These are phyloP conservation scores for Eremochloa ophiuroides DNA, from an alignment of 176 grass and related monocot species.

Conservation along the genomic window DNA sequence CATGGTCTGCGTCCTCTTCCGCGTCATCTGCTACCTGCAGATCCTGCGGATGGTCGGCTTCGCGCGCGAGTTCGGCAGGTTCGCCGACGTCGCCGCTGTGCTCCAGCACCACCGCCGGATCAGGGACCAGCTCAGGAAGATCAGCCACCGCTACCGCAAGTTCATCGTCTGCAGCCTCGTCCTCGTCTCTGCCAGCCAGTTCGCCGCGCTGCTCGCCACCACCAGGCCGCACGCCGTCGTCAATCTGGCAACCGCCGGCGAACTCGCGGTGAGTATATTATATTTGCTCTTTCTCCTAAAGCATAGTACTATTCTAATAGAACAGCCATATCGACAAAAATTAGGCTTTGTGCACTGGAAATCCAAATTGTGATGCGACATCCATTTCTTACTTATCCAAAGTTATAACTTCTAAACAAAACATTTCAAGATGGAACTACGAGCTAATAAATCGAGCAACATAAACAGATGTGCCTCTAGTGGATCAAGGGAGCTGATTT, in stretches of 20 bases:
- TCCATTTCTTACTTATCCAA: not conserved
- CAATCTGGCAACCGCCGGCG: constrained; percentile 68
- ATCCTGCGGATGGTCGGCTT: constrained; percentile 78
- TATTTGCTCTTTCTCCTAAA: not conserved
- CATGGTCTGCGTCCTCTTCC: constrained; percentile 75
- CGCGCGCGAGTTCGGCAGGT: constrained; percentile 52
- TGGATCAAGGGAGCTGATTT: too few species aligned
- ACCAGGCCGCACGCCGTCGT: constrained; percentile 61
- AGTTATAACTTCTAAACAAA: not conserved
- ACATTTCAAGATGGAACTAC: not conserved
- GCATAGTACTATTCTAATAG: not conserved
- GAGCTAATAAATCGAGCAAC: not conserved
- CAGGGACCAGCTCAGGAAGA: constrained; percentile 57
- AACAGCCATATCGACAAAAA: not conserved
- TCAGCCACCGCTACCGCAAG: constrained; percentile 67
- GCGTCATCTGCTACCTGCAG: constrained; percentile 83
- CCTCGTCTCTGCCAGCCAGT: constrained; percentile 71
- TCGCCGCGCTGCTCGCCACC: constrained; percentile 63
- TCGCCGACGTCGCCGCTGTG: constrained; percentile 56
- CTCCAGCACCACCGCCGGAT: constrained; percentile 62
- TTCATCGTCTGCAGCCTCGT: constrained; percentile 62
- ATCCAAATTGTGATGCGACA: not conserved
- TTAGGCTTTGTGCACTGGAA: not conserved
- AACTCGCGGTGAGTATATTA: constrained; percentile 83
- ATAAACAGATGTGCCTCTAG: not conserved